Evolutionary conservation across 768 basidiomycete species (phyloP).

Genomic region (Postia placenta): DNA sequence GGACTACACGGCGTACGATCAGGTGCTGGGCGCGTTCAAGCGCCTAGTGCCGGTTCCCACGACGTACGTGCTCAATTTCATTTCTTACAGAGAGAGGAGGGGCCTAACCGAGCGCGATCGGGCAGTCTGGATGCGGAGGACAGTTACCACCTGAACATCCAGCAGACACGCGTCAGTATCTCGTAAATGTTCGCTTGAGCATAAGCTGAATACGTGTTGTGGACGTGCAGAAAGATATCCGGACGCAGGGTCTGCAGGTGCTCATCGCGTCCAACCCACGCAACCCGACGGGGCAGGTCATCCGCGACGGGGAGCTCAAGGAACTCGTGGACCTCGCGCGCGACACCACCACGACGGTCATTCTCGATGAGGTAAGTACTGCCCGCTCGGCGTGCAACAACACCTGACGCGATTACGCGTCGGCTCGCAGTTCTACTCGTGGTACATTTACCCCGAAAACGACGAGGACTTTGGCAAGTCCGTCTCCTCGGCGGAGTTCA

Average conservation of each 20-base stretch:
- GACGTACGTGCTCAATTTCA: no score
- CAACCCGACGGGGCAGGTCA: slow-evolving; percentile 92
- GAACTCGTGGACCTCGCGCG: slow-evolving; percentile 68
- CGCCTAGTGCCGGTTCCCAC: slow-evolving; percentile 89
- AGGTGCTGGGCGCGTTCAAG: slow-evolving; percentile 80
- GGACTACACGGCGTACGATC: slow-evolving; percentile 87
- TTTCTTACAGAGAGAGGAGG: slow-evolving; percentile 8
- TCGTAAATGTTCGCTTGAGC: background rate
- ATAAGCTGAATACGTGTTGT: no score
- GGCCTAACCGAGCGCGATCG: background rate
- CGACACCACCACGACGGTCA: slow-evolving; percentile 70
- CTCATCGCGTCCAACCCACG: slow-evolving; percentile 92
- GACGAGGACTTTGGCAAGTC: slow-evolving; percentile 70
- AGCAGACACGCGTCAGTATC: slow-evolving; percentile 49
- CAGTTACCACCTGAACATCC: slow-evolving; percentile 71
- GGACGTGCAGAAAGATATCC: slow-evolving; percentile 60
- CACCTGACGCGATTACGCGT: no score
- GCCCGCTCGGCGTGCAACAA: no score
- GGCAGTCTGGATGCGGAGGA: slow-evolving; percentile 44
- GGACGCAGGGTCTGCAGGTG: slow-evolving; percentile 76
- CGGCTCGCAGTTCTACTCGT: slow-evolving; percentile 76
- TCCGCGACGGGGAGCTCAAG: slow-evolving; percentile 75
- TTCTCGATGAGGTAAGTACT: slow-evolving; percentile 72
- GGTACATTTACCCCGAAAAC: slow-evolving; percentile 88
- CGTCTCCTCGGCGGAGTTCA: slow-evolving; percentile 74